Evolutionary conservation across 192 early-diverging fungal species (phyloP), one percentile per base, ranked within the genome.

Genomic region (Nowakowskiella sp.): DNA sequence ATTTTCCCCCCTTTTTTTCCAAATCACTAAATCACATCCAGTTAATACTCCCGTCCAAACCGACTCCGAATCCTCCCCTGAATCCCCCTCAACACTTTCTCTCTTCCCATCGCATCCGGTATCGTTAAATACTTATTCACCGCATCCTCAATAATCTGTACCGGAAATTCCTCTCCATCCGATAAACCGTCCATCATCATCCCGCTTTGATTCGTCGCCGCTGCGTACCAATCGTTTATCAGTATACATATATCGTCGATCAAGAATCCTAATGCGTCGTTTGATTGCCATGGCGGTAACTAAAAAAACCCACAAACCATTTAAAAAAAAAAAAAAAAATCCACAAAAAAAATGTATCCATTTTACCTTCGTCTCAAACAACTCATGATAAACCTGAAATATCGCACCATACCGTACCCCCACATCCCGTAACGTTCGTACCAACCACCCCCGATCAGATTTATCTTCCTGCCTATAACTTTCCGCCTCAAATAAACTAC

Each of bases 281-380:
- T 13, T 3, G 65, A 59, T 22, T 59, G 58, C 60, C 65, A 67
- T 27, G 65, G 60, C 25, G 60, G 31, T 6, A 63, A 46, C 49
- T 66, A 43, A 42, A 10, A 22, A 10, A 60, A 43, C 10, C n/a
- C n/a, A n/a, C n/a, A n/a, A n/a, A n/a, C n/a, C n/a, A n/a, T n/a
- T n/a, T n/a, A n/a, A n/a, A n/a, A n/a, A 21, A 56, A 47, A 8
- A 47, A 13, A 22, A 5, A 8, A 55, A 8, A 4, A 46, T 7
- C 51, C 22, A 51, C 22, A 8, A 26, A 13, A 22, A 24, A 26
- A 4, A 45, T 45, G 23, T 22, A 7, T 45, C 4, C 16, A 9
- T 2, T 31, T 26, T 60, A 64, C 62, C 62, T 65, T 60, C 4
- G 53, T 43, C 9, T 62, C 60, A 29, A 54, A 62, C 3, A 66